A percentile compares a stretch with the other conserved stretches of the same genome.
These are phyloP conservation scores for Nemania diffusa DNA, from an alignment of 2,329 filamentous ascomycete species.

Conservation along the genomic window DNA sequence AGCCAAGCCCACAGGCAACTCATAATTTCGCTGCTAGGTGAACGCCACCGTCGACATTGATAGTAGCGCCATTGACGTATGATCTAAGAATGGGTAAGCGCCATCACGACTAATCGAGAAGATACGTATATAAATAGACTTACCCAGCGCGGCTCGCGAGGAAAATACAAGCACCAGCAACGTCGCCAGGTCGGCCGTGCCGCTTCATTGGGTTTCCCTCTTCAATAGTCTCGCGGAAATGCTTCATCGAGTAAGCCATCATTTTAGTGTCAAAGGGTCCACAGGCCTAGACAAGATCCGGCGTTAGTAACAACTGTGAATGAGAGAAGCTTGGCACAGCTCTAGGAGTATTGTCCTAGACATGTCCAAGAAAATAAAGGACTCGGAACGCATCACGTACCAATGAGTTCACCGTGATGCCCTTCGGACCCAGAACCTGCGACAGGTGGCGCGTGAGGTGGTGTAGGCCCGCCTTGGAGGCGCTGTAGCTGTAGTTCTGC, in stretches of 20 bases:
- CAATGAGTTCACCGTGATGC: conserved; percentile 73
- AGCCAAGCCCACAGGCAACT: conserved; percentile 16
- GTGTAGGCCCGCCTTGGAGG: conserved; percentile 72
- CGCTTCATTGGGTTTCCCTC: conserved; percentile 71
- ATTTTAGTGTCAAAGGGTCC: conserved; percentile 77
- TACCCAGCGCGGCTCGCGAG: conserved; percentile 73
- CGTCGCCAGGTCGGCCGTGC: conserved; percentile 74
- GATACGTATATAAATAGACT: conserved; percentile 36
- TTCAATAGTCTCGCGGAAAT: conserved; percentile 64
- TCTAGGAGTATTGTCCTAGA: neutral
- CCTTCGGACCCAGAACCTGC: conserved; percentile 66
- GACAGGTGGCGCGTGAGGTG: conserved; percentile 70
- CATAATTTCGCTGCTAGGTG: conserved; percentile 59
- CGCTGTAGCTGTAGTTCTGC: conserved; percentile 67
- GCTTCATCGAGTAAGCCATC: conserved; percentile 70
- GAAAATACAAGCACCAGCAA: conserved; percentile 77
- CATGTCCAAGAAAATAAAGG: neutral
- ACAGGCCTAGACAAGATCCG: conserved; percentile 18
- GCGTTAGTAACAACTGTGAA: neutral
- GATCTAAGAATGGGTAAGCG: conserved; percentile 48
- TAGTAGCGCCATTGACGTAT: conserved; percentile 73
- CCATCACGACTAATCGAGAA: neutral
- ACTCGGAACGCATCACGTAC: conserved; percentile 63
- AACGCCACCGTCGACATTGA: conserved; percentile 69
- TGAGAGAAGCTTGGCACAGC: neutral